phyloP scores from a whole-genome alignment of 257 asterid genomes.

The Fraxinus anomala region DNA sequence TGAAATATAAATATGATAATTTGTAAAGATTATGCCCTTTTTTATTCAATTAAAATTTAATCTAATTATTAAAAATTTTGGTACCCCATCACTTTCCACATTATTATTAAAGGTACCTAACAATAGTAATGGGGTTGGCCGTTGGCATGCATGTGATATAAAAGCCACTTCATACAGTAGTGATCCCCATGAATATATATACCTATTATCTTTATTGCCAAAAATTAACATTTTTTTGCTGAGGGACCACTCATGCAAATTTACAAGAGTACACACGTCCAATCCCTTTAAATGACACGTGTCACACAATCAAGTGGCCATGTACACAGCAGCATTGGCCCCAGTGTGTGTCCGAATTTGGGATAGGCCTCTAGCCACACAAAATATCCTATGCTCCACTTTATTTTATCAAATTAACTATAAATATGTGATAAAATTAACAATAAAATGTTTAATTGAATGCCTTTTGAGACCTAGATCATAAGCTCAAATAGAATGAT shows the following conservation, averaged over 20 bases:
- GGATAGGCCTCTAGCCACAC: not conserved
- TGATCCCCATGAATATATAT: slow-evolving; percentile 42
- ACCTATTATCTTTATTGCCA: slow-evolving; percentile 23
- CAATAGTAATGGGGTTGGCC: slow-evolving; percentile 41
- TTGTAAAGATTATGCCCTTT: too few species aligned
- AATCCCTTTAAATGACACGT: slow-evolving; percentile 11
- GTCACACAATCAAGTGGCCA: slow-evolving; percentile 3
- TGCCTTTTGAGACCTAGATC: too few species aligned
- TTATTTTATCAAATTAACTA: too few species aligned
- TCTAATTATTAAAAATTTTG: too few species aligned
- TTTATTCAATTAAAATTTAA: too few species aligned
- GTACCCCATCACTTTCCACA: slow-evolving; percentile 28
- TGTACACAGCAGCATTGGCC: slow-evolving; percentile 23
- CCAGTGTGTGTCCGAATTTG: slow-evolving; percentile 20
- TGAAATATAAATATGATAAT: too few species aligned
- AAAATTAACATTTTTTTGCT: slow-evolving; percentile 2
- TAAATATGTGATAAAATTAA: not conserved
- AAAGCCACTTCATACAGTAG: slow-evolving; percentile 24
- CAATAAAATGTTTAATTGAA: not conserved
- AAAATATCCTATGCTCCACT: not conserved
- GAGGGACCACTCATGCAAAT: slow-evolving; percentile 40
- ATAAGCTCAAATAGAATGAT: too few species aligned
- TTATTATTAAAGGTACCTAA: slow-evolving; percentile 43
- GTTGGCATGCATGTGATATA: slow-evolving; percentile 43
- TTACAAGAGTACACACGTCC: not conserved